A percentile compares a stretch with the other conserved stretches of the same genome.
Conservation (phyloP, 2,329 filamentous ascomycete genomes). For the Hypoxylon sp. region DNA sequence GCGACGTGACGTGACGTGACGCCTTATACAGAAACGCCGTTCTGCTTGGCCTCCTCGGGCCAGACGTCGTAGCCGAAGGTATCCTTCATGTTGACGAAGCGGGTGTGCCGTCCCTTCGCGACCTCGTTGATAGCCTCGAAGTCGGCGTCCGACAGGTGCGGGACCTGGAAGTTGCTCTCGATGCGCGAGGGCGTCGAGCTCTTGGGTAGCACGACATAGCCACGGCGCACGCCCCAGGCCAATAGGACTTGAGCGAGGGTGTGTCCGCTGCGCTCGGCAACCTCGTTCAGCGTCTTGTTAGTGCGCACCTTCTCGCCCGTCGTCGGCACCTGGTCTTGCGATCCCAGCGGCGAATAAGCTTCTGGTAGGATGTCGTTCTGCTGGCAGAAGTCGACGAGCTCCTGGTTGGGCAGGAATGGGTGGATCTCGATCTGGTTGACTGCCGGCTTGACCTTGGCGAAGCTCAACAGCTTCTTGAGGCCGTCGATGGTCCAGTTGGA, state of each 20-base stretch:
- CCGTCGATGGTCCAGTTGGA: slow-evolving; percentile 62
- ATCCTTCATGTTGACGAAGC: slow-evolving; percentile 87
- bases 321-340: slow-evolving; percentile 77
- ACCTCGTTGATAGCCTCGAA: slow-evolving; percentile 75
- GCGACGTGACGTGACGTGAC: background rate
- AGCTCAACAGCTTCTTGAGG: slow-evolving; percentile 58
- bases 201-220: slow-evolving; percentile 79
- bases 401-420: slow-evolving; percentile 63
- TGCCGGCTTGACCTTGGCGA: slow-evolving; percentile 58
- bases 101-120: slow-evolving; percentile 74
- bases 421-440: slow-evolving; percentile 65
- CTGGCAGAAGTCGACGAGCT: slow-evolving; percentile 68
- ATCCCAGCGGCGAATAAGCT: slow-evolving; percentile 70
- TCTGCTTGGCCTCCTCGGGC: slow-evolving; percentile 66
- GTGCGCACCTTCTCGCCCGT: slow-evolving; percentile 76
- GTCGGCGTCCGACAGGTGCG: slow-evolving; percentile 69
- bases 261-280: slow-evolving; percentile 70
- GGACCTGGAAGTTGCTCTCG: slow-evolving; percentile 73
- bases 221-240: slow-evolving; percentile 75
- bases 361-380: slow-evolving; percentile 65
- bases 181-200: slow-evolving; percentile 77
- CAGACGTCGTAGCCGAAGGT: slow-evolving; percentile 82
- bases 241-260: slow-evolving; percentile 73
- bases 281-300: slow-evolving; percentile 70
- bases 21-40: slow-evolving; percentile 38